Evolutionary conservation across 768 basidiomycete species (phyloP).

Genomic region (Pulveroboletus sp.): DNA sequence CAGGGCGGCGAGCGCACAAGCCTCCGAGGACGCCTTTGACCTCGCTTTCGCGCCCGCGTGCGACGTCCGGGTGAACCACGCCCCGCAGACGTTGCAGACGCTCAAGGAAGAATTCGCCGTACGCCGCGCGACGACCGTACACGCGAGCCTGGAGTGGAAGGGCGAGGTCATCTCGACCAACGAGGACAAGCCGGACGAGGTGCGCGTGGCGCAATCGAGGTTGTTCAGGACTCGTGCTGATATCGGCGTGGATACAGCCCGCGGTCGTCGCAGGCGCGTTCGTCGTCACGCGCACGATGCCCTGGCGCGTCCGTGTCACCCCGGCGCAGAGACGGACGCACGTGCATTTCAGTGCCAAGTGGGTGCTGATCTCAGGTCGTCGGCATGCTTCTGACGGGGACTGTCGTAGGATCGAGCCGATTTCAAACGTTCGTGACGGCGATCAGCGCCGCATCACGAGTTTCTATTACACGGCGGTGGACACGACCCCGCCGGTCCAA

Average conservation of each 20-base stretch:
- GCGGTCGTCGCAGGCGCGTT: slow-evolving; percentile 39
- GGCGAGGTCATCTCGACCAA: slow-evolving; percentile 30
- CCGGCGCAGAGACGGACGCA: slow-evolving; percentile 34
- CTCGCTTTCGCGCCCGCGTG: slow-evolving; percentile 31
- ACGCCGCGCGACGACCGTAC: slow-evolving; percentile 15
- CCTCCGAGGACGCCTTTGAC: slow-evolving; percentile 23
- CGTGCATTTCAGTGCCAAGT: slow-evolving; percentile 41
- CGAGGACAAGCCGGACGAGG: slow-evolving; percentile 18
- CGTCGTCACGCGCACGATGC: slow-evolving; percentile 37
- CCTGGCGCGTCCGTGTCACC: slow-evolving; percentile 38
- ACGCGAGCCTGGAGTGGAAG: slow-evolving; percentile 34
- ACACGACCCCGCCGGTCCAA: slow-evolving; percentile 33
- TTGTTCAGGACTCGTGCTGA: too few relatives aligned
- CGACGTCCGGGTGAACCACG: slow-evolving; percentile 35
- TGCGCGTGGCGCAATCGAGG: slow-evolving; percentile 1
- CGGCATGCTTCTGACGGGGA: neutral
- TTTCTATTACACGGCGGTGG: slow-evolving; percentile 33
- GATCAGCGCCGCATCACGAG: slow-evolving; percentile 32
- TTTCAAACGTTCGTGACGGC: slow-evolving; percentile 12
- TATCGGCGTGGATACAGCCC: slow-evolving; percentile 14
- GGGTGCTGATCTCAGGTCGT: neutral
- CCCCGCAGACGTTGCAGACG: slow-evolving; percentile 14
- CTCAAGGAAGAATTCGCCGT: slow-evolving; percentile 28
- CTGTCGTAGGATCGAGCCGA: slow-evolving; percentile 28
- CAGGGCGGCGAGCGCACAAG: neutral